Base-by-base conservation (phyloP, 2,329 filamentous ascomycete genomes). In the Gaeumannomyces tritici region DNA sequence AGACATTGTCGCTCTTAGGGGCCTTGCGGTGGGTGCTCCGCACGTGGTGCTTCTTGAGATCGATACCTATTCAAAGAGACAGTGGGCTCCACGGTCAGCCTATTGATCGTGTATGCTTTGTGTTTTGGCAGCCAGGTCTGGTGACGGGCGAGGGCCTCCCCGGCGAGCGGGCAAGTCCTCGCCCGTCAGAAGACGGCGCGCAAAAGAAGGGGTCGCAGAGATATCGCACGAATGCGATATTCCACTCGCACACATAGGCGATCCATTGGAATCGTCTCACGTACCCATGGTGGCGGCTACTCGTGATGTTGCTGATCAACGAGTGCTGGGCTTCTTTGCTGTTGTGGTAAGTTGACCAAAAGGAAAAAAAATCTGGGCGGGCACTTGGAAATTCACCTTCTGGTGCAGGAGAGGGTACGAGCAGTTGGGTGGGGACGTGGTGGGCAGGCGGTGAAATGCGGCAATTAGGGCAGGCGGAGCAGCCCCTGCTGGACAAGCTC, bases 1-100 rank as follows among this genome's bases (percentile, higher is more conserved):
- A 96, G 75, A 93, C 91, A 86, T 97, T 96, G 84, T 96, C 90
- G 83, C 90, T 96, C 90, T 97, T 97, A 76, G 93, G 91, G 72
- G 91, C 91, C 86, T 90, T 91, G 80, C 92, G 91, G 85, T 96
- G 92, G 70, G 85, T 87, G 76, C 75, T 79, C 76, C 84, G 84
- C 75, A 86, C 83, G 78, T 89, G 86, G 80, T 89, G 85, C 72
- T 80, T 80, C 78, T 87, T 81, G 73, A 89, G 81, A 86, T 89
- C 86, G 79, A 88, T 88, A 86, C 85, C 85, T 88, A 79, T 76
- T 77, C 67, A 72, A 70, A 74, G 69, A 73, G 33, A 69, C 69
- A 77, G 76, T 73, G 74, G 75, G 74, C 78, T 74, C 61, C 67
- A 69, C 67, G 66, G 82, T 88, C 83, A 87, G 85, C 84, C 82